Conservation (phyloP, 352 stramenopile species). For the Globisporangium cylindrosporum region DNA sequence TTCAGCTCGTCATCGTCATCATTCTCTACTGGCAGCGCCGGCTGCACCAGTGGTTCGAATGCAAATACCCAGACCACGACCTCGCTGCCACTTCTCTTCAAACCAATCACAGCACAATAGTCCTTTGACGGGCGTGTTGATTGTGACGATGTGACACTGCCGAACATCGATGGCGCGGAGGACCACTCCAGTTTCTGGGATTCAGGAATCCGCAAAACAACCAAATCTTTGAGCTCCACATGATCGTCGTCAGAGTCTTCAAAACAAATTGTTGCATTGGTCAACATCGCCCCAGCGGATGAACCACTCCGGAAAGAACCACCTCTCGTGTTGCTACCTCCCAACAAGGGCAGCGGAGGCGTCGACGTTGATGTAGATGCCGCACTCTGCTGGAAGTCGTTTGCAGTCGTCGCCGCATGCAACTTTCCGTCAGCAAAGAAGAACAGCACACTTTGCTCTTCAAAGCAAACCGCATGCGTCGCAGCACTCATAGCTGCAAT, state of each 20-base stretch:
- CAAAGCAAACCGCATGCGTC: constrained; percentile 36
- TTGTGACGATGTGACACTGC: constrained; percentile 3
- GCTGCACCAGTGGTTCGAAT: constrained; percentile 19
- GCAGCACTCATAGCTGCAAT: constrained; percentile 23
- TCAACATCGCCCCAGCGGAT: not conserved
- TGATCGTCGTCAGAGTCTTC: constrained; percentile 19
- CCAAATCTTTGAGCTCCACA: constrained; percentile 27
- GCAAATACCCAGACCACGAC: constrained; percentile 66
- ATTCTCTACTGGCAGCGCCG: not conserved
- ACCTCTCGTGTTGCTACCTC: not conserved
- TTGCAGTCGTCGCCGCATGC: constrained; percentile 24
- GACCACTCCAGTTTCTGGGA: constrained; percentile 60
- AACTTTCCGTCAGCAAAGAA: constrained; percentile 33
- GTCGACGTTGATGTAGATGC: not conserved
- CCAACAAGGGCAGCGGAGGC: not conserved
- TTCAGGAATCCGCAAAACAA: constrained; percentile 37
- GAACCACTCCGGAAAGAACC: constrained; percentile 8
- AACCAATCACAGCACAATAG: constrained; percentile 55
- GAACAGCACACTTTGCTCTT: constrained; percentile 37
- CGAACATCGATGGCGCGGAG: constrained; percentile 33
- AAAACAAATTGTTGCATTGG: constrained; percentile 18
- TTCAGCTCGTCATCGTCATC: constrained; percentile 3
- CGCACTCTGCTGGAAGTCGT: constrained; percentile 11
- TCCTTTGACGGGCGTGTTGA: constrained; percentile 41
- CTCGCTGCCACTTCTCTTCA: constrained; percentile 32